Conservation (phyloP, 202 grass and related monocot species). For the Digitaria exilis region DNA sequence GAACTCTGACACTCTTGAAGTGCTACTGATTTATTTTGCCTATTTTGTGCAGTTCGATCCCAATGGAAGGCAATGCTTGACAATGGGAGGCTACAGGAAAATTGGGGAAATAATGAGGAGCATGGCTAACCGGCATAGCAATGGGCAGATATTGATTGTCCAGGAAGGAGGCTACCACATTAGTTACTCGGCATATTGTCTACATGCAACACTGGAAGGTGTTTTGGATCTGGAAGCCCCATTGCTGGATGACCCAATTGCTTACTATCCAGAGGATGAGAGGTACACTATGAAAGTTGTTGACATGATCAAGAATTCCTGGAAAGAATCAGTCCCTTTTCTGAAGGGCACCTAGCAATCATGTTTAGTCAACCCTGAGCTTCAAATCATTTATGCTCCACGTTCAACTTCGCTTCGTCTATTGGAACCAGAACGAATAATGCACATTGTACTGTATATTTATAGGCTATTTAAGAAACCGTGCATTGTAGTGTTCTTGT, state of each 20-base stretch:
- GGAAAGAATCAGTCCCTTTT: conserved; percentile 79
- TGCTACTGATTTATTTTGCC: conserved; percentile 7
- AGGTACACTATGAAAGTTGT: conserved; percentile 55
- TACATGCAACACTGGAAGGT: conserved; percentile 85
- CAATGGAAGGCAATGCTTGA: conserved; percentile 92
- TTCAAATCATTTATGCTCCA: not conserved
- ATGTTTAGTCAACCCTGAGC: not conserved
- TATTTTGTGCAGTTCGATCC: conserved; percentile 72
- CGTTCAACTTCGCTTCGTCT: not conserved
- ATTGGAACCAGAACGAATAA: conserved; percentile 39
- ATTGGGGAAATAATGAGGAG: conserved; percentile 61
- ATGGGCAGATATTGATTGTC: conserved; percentile 71
- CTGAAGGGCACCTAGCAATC: conserved; percentile 57
- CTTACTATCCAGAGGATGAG: conserved; percentile 81
- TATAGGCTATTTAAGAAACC: not conserved
- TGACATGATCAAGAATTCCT: conserved; percentile 59
- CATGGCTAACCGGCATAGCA: conserved; percentile 51
- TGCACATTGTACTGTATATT: not conserved
- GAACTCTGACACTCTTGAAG: not conserved
- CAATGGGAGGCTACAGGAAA: conserved; percentile 81
- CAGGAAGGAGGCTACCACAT: conserved; percentile 92
- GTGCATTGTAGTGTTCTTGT: too few relatives aligned
- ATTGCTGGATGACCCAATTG: conserved; percentile 72
- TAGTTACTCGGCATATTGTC: conserved; percentile 86
- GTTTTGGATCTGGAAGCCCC: conserved; percentile 57